Evolutionary conservation across 2,329 filamentous ascomycete genomes (phyloP).

Genomic region (Sporothrix humicola): DNA sequence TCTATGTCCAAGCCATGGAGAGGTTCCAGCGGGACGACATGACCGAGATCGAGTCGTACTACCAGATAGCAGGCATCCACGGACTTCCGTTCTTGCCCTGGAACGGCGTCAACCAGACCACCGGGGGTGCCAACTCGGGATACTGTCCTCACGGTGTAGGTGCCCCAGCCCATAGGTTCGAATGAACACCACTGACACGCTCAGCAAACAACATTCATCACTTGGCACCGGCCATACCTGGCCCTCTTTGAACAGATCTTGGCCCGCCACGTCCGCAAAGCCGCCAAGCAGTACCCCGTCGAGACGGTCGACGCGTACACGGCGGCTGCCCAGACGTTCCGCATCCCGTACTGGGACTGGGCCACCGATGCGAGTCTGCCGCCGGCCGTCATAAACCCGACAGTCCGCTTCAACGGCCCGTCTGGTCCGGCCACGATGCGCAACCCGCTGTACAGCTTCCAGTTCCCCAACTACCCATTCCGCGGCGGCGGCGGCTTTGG

Average conservation of each 20-base stretch:
- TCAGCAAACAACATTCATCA: conserved; percentile 56
- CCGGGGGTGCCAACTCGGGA: conserved; percentile 46
- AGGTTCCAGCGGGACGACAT: conserved; percentile 51
- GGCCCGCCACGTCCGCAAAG: conserved; percentile 52
- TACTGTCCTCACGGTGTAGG: conserved; percentile 54
- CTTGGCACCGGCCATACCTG: conserved; percentile 64
- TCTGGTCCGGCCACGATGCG: conserved; percentile 41
- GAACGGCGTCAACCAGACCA: conserved; percentile 46
- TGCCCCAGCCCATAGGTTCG: neutral
- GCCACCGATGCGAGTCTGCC: conserved; percentile 53
- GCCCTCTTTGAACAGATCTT: conserved; percentile 63
- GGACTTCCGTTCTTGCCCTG: conserved; percentile 45
- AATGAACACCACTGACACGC: neutral
- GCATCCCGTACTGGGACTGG: conserved; percentile 64
- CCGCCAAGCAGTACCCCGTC: conserved; percentile 53
- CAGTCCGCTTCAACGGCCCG: conserved; percentile 40
- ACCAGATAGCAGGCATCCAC: conserved; percentile 52
- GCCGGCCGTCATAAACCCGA: conserved; percentile 44
- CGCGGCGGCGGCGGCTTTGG: conserved; percentile 42
- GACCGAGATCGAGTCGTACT: conserved; percentile 55
- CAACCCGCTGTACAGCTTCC: conserved; percentile 61
- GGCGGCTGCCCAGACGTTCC: conserved; percentile 53
- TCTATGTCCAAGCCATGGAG: conserved; percentile 55
- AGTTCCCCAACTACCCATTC: conserved; percentile 53
- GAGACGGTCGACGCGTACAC: conserved; percentile 48